Conservation (phyloP, 228 moss, liverwort and hornwort species). For the Sphagnum fallax region DNA sequence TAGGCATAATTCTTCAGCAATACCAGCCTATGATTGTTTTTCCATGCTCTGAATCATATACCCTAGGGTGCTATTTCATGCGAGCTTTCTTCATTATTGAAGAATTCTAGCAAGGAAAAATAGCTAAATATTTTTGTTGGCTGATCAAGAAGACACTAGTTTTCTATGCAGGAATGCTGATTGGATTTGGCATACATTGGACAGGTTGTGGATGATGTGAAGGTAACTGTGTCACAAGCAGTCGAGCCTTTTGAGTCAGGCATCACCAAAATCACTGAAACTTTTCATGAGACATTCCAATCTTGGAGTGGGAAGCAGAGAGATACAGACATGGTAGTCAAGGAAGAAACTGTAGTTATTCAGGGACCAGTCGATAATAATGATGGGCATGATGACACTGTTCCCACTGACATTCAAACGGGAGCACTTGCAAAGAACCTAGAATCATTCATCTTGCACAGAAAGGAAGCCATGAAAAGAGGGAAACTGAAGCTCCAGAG, state of each 20-base stretch:
- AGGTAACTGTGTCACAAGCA: slow-evolving; percentile 66
- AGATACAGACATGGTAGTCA: slow-evolving; percentile 28
- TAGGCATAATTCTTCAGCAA: too few species aligned
- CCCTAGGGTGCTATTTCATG: too few species aligned
- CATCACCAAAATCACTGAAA: slow-evolving; percentile 37
- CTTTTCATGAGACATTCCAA: slow-evolving; percentile 42
- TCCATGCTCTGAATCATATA: too few species aligned
- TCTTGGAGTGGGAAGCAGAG: slow-evolving; percentile 33
- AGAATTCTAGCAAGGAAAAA: too few species aligned
- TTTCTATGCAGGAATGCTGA: too few species aligned
- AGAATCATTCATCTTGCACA: too few species aligned
- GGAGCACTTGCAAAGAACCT: slow-evolving; percentile 9
- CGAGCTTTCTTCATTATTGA: too few species aligned
- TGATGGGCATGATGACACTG: slow-evolving; percentile 11
- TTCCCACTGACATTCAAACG: slow-evolving; percentile 27
- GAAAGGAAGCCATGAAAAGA: too few species aligned
- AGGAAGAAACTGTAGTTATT: slow-evolving; percentile 48
- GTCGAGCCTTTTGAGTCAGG: slow-evolving; percentile 75
- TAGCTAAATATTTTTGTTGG: too few species aligned
- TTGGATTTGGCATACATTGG: slow-evolving; percentile 1
- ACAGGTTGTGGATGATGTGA: slow-evolving; percentile 87
- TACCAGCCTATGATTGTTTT: too few species aligned
- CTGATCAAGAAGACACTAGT: too few species aligned
- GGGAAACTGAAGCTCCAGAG: too few species aligned
- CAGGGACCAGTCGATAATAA: background rate